Conservation (phyloP, 371 early-diverging fungal species). For the Thermomucor indicae-seudaticae region DNA sequence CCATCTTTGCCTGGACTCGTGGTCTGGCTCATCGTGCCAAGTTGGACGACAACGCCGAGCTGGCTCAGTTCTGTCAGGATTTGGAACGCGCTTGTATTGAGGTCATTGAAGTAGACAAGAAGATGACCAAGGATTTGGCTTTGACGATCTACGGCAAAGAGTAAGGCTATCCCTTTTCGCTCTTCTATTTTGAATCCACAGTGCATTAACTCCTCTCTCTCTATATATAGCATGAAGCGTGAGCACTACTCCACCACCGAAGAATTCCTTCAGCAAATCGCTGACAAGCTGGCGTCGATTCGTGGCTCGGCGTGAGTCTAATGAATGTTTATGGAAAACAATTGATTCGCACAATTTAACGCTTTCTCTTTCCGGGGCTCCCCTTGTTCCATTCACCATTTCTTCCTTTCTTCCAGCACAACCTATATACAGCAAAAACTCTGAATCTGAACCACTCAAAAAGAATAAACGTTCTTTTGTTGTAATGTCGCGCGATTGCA, state of each 20-base stretch:
- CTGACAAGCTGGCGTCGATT: conserved; percentile 60
- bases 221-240: conserved; percentile 46
- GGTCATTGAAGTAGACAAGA: conserved; percentile 76
- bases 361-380: neutral
- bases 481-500: too few relatives aligned
- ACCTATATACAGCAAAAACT: neutral
- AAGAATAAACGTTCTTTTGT: too few relatives aligned
- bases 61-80: conserved; percentile 72
- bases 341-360: neutral
- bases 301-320: conserved; percentile 22
- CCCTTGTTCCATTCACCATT: too few relatives aligned
- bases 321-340: neutral
- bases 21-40: conserved; percentile 95
- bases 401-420: too few relatives aligned
- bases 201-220: conserved; percentile 1
- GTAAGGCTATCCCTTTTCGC: too few relatives aligned
- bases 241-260: conserved; percentile 78
- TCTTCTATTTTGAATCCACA: neutral
- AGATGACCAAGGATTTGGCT: conserved; percentile 98
- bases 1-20: conserved; percentile 98
- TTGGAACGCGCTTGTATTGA: conserved; percentile 89
- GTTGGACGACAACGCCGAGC: conserved; percentile 78
- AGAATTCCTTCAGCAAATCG: conserved; percentile 75
- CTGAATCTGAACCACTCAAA: too few relatives aligned
- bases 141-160: conserved; percentile 86